Conservation (phyloP, 441 rosid genomes). For the Gossypium gossypioides region DNA sequence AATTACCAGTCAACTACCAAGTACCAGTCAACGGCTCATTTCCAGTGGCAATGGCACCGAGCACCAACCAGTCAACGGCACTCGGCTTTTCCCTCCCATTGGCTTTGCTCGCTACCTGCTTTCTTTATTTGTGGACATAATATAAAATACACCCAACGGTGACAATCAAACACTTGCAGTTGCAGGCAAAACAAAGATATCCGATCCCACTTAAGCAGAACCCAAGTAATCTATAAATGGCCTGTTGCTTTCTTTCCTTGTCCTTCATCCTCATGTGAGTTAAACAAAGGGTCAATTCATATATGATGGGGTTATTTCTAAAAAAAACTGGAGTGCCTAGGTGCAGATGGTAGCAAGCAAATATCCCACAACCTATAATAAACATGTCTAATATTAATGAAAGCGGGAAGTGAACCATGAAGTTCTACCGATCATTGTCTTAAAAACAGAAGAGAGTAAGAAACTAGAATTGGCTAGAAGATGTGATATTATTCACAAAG, state of each 20-base stretch:
- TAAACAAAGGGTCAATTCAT: background rate
- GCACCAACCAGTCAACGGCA: background rate
- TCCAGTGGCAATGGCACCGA: background rate
- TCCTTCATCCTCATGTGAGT: background rate
- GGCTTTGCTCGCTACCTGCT: background rate
- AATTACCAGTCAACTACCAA: background rate
- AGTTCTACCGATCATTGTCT: constrained; percentile 59
- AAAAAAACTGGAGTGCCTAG: background rate
- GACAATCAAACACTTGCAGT: background rate
- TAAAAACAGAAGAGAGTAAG: background rate
- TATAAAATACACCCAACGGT: background rate
- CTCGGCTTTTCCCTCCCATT: background rate
- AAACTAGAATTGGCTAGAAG: background rate
- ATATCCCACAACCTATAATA: background rate
- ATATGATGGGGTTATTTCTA: background rate
- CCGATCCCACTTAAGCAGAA: background rate
- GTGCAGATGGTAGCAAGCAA: background rate
- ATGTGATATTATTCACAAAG: background rate
- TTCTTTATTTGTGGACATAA: background rate
- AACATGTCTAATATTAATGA: constrained; percentile 49
- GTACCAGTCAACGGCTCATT: background rate
- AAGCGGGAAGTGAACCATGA: constrained; percentile 68
- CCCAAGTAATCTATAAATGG: background rate
- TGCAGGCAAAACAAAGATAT: background rate
- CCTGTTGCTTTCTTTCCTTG: background rate